Evolutionary conservation across 768 basidiomycete genomes (phyloP).

Genomic region (Suillus lakei): DNA sequence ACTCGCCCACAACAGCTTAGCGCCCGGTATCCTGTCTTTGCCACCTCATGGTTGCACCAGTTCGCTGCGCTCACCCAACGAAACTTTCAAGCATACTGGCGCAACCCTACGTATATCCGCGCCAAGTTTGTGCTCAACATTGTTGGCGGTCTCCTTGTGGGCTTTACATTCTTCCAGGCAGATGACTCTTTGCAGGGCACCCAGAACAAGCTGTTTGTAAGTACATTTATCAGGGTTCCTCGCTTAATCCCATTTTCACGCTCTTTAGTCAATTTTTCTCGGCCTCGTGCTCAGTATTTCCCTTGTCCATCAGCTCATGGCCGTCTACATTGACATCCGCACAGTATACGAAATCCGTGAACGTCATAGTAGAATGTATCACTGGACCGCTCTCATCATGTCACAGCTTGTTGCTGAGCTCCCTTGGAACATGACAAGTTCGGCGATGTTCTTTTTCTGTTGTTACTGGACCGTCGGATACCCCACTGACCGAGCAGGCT

Average conservation of each 20-base stretch:
- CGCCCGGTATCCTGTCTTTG: no score
- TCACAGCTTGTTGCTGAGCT: conserved; percentile 60
- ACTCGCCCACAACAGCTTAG: no score
- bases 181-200: no score
- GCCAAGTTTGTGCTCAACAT: no score
- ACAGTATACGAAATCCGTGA: conserved; percentile 69
- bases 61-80: no score
- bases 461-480: conserved; percentile 78
- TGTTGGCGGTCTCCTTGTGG: no score
- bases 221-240: conserved; percentile 24
- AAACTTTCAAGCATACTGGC: no score
- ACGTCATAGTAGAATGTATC: conserved; percentile 65
- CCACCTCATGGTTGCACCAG: no score
- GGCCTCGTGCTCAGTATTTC: conserved; percentile 53
- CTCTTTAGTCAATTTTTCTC: conserved; percentile 56
- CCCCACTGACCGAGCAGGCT: conserved; percentile 54
- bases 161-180: no score
- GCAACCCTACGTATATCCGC: no score
- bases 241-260: neutral
- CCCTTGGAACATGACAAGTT: conserved; percentile 65
- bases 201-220: no score
- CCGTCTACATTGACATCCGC: conserved; percentile 60
- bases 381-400: conserved; percentile 61
- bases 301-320: conserved; percentile 66
- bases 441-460: conserved; percentile 62